phyloP scores from a whole-genome alignment of 352 stramenopile species.

The Phytophthora pseudosyringae region DNA sequence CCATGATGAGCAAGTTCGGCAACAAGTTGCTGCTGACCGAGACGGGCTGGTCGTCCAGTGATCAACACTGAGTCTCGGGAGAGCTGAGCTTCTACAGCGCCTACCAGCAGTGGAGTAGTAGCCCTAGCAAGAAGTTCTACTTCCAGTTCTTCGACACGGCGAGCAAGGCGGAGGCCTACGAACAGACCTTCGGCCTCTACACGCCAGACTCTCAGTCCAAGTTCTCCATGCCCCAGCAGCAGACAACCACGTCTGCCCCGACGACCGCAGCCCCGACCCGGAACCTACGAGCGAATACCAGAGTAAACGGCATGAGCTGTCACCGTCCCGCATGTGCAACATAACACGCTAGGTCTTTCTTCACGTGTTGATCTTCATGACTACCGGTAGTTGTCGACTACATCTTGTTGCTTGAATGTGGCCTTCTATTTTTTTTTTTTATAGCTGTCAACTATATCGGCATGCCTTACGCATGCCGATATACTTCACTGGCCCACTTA shows the following conservation, averaged over 20 bases:
- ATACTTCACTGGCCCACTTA: too few species aligned
- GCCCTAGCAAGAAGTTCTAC: constrained; percentile 68
- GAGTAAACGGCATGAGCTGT: too few species aligned
- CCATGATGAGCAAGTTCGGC: constrained; percentile 46
- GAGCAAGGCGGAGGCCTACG: constrained; percentile 46
- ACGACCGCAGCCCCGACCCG: constrained; percentile 10
- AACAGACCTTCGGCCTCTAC: constrained; percentile 64
- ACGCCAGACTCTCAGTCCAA: constrained; percentile 55
- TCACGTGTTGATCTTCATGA: too few species aligned
- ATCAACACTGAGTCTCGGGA: constrained; percentile 46
- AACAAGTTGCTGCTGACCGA: constrained; percentile 63
- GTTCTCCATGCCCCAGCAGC: constrained; percentile 50
- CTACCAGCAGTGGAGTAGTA: constrained; percentile 65
- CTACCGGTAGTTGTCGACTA: too few species aligned
- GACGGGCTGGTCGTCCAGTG: constrained; percentile 57
- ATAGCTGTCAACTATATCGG: too few species aligned
- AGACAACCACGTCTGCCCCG: constrained; percentile 11
- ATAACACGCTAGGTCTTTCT: too few species aligned
- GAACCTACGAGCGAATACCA: constrained; percentile 11
- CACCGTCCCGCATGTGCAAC: too few species aligned
- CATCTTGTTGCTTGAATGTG: too few species aligned
- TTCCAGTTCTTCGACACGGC: constrained; percentile 83
- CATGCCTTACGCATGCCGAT: too few species aligned
- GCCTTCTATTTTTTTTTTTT: too few species aligned
- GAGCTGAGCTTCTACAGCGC: constrained; percentile 58